Base-by-base conservation (phyloP, 148 eudicot species). In the Chenopodium album region DNA sequence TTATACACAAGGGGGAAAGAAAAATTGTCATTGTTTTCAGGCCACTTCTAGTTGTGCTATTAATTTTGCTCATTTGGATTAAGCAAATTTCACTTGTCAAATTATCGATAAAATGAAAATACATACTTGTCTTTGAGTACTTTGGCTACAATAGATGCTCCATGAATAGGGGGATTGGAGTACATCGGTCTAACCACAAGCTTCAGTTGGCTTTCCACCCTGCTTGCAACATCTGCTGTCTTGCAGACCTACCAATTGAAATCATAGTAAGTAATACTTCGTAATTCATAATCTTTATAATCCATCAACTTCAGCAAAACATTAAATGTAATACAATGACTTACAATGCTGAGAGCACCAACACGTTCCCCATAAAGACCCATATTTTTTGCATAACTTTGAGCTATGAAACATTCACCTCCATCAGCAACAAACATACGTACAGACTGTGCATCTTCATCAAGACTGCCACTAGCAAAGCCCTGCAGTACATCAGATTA, bases 351-450 rank as follows among this genome's bases (percentile, higher is more conserved):
- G 77, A 89, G 85, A 46, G 89, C 89, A 71, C 91, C 91, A 64
- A 89, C 90, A 77, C 90, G 91, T 77, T 89, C 89, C 54, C 91
- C 91, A 80, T 89, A 86, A 22, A 89, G 88, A 70, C 91, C 91
- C 89, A 87, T 82, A 80, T 85, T 89, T 80, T 89, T 89, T 20
- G 91, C 89, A 37, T 87, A 89, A 81, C 89, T 87, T 80, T 89
- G 91, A 85, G 91, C 89, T n/a, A 88, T 77, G 71, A 88, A 83
- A 75, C 85, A 76, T 87, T 87, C 89, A 75, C 89, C 89, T 82
- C 91, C 89, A 81, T 89, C 91, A 70, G 87, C 91, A 80, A 83
- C 87, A 81, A 89, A 89, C 84, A 85, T 85, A 65, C 91, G 87
- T 77, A 89, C 87, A 80, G 91, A 77, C 75, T 82, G 82, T 52